phyloP scores from a whole-genome alignment of 148 eudicot species.

The Chenopodium quinoa region DNA sequence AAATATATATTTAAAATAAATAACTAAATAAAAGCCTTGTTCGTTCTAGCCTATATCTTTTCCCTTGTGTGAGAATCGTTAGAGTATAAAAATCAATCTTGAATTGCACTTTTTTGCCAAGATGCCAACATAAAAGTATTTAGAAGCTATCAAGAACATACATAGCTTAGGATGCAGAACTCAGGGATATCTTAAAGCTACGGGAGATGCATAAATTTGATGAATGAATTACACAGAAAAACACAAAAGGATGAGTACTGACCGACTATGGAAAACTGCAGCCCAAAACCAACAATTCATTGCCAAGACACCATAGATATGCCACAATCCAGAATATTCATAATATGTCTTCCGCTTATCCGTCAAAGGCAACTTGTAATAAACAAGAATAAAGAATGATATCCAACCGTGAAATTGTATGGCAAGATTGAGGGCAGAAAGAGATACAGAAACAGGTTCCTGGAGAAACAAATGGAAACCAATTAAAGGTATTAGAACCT shows the following conservation, averaged over 20 bases:
- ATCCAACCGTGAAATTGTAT: constrained; percentile 97
- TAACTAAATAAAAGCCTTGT: too few species aligned
- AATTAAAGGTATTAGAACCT: too few species aligned
- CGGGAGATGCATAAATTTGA: background rate
- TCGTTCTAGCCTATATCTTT: too few species aligned
- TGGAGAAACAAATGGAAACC: constrained; percentile 16
- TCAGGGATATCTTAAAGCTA: background rate
- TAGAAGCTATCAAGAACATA: background rate
- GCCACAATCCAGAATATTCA: constrained; percentile 82
- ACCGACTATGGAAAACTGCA: constrained; percentile 88
- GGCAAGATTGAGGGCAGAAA: constrained; percentile 87
- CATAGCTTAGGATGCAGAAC: background rate
- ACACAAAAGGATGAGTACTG: constrained; percentile 24
- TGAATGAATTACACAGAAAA: background rate
- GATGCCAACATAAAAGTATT: too few species aligned
- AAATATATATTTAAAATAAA: too few species aligned
- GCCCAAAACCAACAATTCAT: constrained; percentile 94
- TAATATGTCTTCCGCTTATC: constrained; percentile 59
- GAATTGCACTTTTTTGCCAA: too few species aligned
- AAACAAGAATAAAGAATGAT: constrained; percentile 83
- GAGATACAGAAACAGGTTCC: constrained; percentile 95
- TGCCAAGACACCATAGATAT: constrained; percentile 74
- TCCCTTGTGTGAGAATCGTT: too few species aligned
- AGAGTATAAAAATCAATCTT: too few species aligned
- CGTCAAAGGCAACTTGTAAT: constrained; percentile 72